Conservation (phyloP, 495 filamentous ascomycete genomes). For the Letharia columbiana region DNA sequence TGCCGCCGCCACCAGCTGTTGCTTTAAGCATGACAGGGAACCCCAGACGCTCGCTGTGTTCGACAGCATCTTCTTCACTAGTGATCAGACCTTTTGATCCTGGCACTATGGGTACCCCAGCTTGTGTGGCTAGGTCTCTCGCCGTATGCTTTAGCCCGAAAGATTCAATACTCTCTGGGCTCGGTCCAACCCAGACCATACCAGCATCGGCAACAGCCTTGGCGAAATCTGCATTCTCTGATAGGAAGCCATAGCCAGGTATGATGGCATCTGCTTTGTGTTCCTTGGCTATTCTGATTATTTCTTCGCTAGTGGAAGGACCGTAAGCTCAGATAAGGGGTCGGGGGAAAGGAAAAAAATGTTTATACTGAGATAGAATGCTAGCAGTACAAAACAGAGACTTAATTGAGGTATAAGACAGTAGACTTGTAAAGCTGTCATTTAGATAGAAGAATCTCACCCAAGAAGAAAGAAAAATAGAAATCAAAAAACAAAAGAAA, state of each 20-base stretch:
- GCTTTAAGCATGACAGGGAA: conserved; percentile 53
- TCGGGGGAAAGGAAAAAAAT: not conserved
- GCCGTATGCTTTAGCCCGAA: conserved; percentile 54
- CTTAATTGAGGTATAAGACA: not conserved
- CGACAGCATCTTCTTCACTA: conserved; percentile 39
- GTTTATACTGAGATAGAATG: not conserved
- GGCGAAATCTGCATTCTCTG: conserved; percentile 52
- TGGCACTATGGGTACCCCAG: conserved; percentile 47
- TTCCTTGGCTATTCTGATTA: conserved; percentile 41
- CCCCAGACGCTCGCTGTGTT: conserved; percentile 37
- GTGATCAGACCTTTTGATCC: conserved; percentile 41
- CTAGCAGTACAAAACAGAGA: not conserved
- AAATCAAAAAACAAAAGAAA: not conserved
- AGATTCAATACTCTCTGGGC: conserved; percentile 42
- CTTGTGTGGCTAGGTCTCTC: conserved; percentile 40
- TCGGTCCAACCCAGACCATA: conserved; percentile 47
- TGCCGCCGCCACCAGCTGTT: conserved; percentile 50
- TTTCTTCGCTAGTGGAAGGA: conserved; percentile 31
- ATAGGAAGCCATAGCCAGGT: conserved; percentile 52
- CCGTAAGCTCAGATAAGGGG: conserved; percentile 10
- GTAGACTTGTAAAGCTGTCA: not conserved
- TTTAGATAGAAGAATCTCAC: not conserved
- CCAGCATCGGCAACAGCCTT: conserved; percentile 38
- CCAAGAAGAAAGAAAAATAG: no score
- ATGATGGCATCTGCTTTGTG: conserved; percentile 41